Conservation (phyloP, 2,329 filamentous ascomycete species). For the Alternaria postmessia region DNA sequence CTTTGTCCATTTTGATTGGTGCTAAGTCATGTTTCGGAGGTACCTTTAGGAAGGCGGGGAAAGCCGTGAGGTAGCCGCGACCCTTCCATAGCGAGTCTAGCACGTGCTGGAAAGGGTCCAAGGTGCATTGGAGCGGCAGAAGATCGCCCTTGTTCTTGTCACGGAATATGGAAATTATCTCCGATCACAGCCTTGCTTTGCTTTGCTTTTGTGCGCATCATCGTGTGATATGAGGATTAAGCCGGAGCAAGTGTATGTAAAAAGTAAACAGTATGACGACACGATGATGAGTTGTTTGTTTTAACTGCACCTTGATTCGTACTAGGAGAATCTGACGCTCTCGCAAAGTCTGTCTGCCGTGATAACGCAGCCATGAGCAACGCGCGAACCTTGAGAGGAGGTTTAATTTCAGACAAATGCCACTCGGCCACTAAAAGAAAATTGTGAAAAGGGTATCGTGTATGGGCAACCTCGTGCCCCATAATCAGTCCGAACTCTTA, state of each 20-base stretch:
- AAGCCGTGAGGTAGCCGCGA: background rate
- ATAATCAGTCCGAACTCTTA: background rate
- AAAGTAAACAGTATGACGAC: background rate
- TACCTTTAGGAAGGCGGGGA: background rate
- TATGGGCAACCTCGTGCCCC: background rate
- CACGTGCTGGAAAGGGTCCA: too few relatives aligned
- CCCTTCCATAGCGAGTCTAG: background rate
- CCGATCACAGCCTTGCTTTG: background rate
- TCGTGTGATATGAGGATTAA: background rate
- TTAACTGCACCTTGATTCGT: background rate
- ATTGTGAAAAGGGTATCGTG: background rate
- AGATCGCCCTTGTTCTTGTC: too few relatives aligned
- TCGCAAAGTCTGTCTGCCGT: background rate
- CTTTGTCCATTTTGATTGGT: constrained; percentile 43
- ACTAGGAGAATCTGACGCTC: too few relatives aligned
- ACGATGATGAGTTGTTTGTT: background rate
- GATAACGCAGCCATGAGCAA: background rate
- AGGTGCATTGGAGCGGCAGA: too few relatives aligned
- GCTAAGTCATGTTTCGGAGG: constrained; percentile 43
- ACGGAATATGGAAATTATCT: background rate
- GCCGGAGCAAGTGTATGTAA: background rate
- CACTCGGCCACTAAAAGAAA: accelerated
- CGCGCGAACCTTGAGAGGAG: background rate
- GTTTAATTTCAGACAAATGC: accelerated
- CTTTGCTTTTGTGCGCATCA: background rate